Base-by-base conservation (phyloP, 352 stramenopile species). In the Globisporangium cystogenes region DNA sequence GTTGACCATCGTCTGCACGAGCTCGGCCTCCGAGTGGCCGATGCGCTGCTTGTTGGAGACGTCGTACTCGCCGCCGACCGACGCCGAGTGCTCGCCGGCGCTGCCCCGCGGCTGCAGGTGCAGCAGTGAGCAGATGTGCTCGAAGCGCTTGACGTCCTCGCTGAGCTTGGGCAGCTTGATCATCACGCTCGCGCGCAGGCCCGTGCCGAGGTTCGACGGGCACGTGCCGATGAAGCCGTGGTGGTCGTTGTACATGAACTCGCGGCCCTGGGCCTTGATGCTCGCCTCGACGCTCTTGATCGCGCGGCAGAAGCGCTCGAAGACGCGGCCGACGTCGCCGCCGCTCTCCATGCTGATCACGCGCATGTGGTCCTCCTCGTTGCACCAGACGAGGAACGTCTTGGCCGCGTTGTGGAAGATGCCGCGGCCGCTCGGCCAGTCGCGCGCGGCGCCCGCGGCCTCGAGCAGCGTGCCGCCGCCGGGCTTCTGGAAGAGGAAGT, bases 1-100 rank as follows among this genome's bases (percentile, higher is more conserved):
- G 59, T 98, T 85, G 46, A 98, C 97, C 90, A 98, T 98, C 23
- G 92, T 87, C 76, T 98, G 94, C 52, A 98, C 94, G 21, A 98
- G 75, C 62, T 98, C 82, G 3, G 97, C 90, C 64, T 98, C 93
- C 43, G 83, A 96, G 54, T 96, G 95, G 14, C 93, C 93, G 53
- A 98, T 87, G 45, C 90, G 73, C 44, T 95, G 87, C 53, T 96
- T 93, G 78, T 98, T 98, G 4, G 90, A 97, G 57, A 98, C 83
- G 52, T 98, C 93, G 68, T 90, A 98, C 50, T 97, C 89, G 39
- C 90, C 86, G 26, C 83, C 86, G 96, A 59, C 56, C 23, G 81
- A 70, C 15, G 81, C 82, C 29, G 75, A 92, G 65, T 95, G 87
- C 56, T 96, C 85, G 36, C 86, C 86, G 21, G 74, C 71, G 21